These are phyloP conservation scores for Aspergillus leporis DNA, from an alignment of 495 filamentous ascomycete genomes.

Conservation along the genomic window DNA sequence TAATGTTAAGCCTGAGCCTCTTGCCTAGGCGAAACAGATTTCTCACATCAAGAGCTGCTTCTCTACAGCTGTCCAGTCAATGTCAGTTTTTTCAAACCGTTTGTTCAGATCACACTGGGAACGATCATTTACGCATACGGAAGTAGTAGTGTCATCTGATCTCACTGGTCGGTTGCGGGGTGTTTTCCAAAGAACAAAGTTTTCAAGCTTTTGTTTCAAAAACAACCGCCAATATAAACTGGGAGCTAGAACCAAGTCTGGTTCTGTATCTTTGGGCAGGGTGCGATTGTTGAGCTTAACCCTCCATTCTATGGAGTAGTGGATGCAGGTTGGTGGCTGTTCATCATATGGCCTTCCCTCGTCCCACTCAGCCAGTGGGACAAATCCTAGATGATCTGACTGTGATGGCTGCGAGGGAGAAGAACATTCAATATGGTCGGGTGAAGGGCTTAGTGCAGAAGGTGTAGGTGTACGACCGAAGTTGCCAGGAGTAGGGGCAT, in stretches of 20 bases:
- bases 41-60: conserved; percentile 21
- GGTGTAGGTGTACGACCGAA: neutral
- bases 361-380: neutral
- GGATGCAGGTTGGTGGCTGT: conserved; percentile 30
- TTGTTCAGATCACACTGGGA: conserved; percentile 26
- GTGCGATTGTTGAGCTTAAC: conserved; percentile 32
- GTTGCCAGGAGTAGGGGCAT: neutral
- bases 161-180: conserved; percentile 14
- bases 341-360: conserved; percentile 36
- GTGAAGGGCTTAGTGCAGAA: neutral
- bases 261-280: conserved; percentile 34
- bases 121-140: conserved; percentile 24
- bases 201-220: conserved; percentile 5
- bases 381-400: neutral
- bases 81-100: conserved; percentile 20
- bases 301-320: conserved; percentile 28
- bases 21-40: conserved; percentile 7
- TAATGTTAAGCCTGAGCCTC: conserved; percentile 7
- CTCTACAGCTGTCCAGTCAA: conserved; percentile 24
- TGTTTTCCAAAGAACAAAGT: conserved; percentile 18
- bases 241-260: conserved; percentile 26
- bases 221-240: conserved; percentile 22
- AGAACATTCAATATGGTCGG: neutral
- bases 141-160: conserved; percentile 23
- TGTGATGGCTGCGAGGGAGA: neutral